Conservation (phyloP, 345 rosid species). For the Salix viminalis region DNA sequence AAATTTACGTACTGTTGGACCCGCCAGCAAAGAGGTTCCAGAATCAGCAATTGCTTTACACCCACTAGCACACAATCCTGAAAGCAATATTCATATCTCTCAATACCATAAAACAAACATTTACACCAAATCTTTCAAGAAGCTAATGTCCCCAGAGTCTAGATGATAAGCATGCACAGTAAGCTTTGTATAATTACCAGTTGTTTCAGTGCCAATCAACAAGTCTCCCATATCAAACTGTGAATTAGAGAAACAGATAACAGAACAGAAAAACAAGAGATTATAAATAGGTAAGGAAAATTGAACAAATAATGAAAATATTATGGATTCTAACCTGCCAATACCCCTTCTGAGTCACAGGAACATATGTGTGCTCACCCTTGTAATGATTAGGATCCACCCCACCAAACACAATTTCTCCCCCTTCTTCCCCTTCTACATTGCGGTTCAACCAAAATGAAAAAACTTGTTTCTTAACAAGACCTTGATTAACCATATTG, state of each 20-base stretch:
- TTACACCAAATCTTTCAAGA: background rate
- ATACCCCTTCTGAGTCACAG: constrained; percentile 30
- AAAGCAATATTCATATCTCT: background rate
- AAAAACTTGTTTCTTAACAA: constrained; percentile 20
- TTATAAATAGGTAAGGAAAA: background rate
- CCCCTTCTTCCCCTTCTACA: constrained; percentile 29
- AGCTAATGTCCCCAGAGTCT: background rate
- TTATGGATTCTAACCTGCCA: constrained; percentile 26
- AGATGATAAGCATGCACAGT: background rate
- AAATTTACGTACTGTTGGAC: constrained; percentile 20
- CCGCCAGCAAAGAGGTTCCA: constrained; percentile 33
- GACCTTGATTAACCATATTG: constrained; percentile 29
- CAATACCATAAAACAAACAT: constrained; percentile 1
- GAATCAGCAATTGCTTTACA: constrained; percentile 37
- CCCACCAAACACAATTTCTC: constrained; percentile 36
- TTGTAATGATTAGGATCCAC: constrained; percentile 29
- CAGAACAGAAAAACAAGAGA: background rate
- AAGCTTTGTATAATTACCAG: constrained; percentile 17
- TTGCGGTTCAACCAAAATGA: constrained; percentile 35
- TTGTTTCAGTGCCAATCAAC: constrained; percentile 16
- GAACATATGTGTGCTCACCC: constrained; percentile 32
- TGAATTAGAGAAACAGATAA: background rate
- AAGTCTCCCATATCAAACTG: constrained; percentile 33
- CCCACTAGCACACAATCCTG: constrained; percentile 28
- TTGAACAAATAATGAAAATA: background rate